phyloP scores from a whole-genome alignment of 306 rosid genomes.

The Prunus campanulata region DNA sequence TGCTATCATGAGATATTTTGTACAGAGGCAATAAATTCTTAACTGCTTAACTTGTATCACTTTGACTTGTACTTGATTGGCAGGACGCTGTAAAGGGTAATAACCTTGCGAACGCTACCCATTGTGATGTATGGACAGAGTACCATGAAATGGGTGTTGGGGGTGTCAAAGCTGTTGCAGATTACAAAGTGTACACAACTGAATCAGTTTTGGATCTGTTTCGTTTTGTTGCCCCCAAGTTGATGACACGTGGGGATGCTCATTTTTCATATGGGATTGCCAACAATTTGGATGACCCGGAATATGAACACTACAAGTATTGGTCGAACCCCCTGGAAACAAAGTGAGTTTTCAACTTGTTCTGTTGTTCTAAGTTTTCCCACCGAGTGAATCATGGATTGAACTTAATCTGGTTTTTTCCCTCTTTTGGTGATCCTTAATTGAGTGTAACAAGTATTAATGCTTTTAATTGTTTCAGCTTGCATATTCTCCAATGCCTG shows the following conservation, averaged over 20 bases:
- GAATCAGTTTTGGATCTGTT: conserved; percentile 65
- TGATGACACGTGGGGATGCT: conserved; percentile 76
- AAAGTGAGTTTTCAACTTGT: conserved; percentile 42
- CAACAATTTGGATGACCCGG: conserved; percentile 65
- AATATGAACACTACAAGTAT: conserved; percentile 70
- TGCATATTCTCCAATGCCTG: not conserved
- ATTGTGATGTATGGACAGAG: conserved; percentile 82
- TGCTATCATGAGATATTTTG: not conserved
- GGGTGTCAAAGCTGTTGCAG: conserved; percentile 69
- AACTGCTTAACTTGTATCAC: conserved; percentile 7
- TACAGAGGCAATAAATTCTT: not conserved
- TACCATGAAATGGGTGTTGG: conserved; percentile 78
- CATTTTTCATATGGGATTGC: conserved; percentile 83
- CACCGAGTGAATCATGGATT: not conserved
- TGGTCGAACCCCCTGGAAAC: conserved; percentile 90
- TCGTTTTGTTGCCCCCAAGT: conserved; percentile 69
- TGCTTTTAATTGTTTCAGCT: not conserved
- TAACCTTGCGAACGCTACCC: conserved; percentile 46
- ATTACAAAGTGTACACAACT: conserved; percentile 68
- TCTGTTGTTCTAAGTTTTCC: not conserved
- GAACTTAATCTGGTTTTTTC: not conserved
- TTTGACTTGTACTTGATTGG: conserved; percentile 22
- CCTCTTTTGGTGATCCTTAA: not conserved
- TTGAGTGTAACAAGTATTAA: not conserved
- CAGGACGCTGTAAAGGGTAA: conserved; percentile 68